Conservation (phyloP, 2,329 filamentous ascomycete species). For the Thelonectria discophora region DNA sequence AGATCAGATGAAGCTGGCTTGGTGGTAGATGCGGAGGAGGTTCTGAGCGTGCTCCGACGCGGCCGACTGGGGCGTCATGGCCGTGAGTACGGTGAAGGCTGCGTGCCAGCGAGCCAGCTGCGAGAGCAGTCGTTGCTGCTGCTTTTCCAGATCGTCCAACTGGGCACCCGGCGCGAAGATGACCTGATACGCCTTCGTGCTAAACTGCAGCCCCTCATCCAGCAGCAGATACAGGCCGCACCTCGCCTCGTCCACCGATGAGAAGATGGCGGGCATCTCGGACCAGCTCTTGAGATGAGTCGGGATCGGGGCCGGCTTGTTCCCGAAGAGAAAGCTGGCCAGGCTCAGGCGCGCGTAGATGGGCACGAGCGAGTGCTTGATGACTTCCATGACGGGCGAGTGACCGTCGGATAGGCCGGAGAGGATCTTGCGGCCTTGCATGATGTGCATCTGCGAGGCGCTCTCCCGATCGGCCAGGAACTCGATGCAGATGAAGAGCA, state of each 20-base stretch:
- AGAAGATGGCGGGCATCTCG: slow-evolving; percentile 47
- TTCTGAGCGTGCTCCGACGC: slow-evolving; percentile 31
- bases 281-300: slow-evolving; percentile 44
- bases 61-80: slow-evolving; percentile 34
- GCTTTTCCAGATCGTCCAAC: slow-evolving; percentile 37
- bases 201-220: slow-evolving; percentile 53
- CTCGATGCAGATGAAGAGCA: slow-evolving; percentile 64
- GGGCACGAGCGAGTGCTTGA: slow-evolving; percentile 53
- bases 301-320: slow-evolving; percentile 49
- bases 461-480: slow-evolving; percentile 60
- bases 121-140: slow-evolving; percentile 47
- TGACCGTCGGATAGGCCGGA: slow-evolving; percentile 43
- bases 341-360: slow-evolving; percentile 56
- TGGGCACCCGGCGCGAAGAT: slow-evolving; percentile 41
- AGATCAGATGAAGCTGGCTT: slow-evolving; percentile 47
- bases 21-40: slow-evolving; percentile 50
- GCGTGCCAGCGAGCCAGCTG: slow-evolving; percentile 44
- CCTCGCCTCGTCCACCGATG: slow-evolving; percentile 45
- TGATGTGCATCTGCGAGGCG: slow-evolving; percentile 56
- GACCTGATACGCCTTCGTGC: slow-evolving; percentile 37
- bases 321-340: slow-evolving; percentile 53
- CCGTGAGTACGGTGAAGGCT: slow-evolving; percentile 43
- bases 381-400: slow-evolving; percentile 47
- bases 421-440: slow-evolving; percentile 54
- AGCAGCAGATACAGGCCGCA: slow-evolving; percentile 49